Evolutionary conservation across 345 rosid genomes (phyloP).

Genomic region (Citrus hindsii): DNA sequence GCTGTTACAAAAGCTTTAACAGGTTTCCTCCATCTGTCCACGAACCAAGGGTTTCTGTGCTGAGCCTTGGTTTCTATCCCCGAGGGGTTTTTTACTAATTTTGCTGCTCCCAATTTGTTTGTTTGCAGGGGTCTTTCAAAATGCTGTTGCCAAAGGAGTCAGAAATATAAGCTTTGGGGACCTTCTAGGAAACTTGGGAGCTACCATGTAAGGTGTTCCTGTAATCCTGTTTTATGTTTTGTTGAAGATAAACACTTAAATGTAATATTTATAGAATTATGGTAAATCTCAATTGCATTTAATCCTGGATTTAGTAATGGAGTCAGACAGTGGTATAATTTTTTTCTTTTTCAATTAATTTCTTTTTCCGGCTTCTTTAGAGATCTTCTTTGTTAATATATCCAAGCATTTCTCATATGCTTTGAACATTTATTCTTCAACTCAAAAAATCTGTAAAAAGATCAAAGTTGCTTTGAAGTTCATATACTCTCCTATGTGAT

Average conservation of each 20-base stretch:
- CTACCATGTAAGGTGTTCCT: slow-evolving; percentile 59
- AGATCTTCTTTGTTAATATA: neutral
- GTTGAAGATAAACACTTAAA: neutral
- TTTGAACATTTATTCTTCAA: neutral
- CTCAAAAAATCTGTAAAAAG: neutral
- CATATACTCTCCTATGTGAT: neutral
- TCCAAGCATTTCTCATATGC: neutral
- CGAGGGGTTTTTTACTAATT: slow-evolving; percentile 7
- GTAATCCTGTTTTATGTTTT: slow-evolving; percentile 7
- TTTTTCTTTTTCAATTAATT: neutral
- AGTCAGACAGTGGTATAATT: neutral
- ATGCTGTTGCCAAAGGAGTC: slow-evolving; percentile 81
- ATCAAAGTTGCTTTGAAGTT: neutral
- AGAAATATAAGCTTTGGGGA: slow-evolving; percentile 92
- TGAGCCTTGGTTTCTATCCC: neutral
- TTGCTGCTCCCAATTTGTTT: slow-evolving; percentile 15
- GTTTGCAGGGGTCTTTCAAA: slow-evolving; percentile 69
- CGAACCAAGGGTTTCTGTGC: neutral
- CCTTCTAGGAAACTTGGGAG: slow-evolving; percentile 82
- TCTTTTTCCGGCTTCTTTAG: neutral
- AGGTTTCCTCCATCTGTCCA: slow-evolving; percentile 37
- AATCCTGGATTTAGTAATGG: neutral
- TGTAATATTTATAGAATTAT: neutral
- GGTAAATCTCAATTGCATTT: neutral
- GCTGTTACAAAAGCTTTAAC: slow-evolving; percentile 88